Evolutionary conservation across 257 asterid species (phyloP).

Genomic region (Salvia hispanica): DNA sequence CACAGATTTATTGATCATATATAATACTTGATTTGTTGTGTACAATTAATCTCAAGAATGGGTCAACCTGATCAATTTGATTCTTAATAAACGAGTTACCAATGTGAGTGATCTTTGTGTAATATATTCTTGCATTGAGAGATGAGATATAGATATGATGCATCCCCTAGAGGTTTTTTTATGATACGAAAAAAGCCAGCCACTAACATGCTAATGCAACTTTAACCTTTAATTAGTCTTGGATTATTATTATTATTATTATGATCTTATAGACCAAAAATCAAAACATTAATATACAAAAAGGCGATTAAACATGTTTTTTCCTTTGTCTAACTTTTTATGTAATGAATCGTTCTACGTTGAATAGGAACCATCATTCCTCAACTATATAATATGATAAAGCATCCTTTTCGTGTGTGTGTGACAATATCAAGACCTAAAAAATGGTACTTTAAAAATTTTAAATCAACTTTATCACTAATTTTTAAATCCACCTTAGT

Average conservation of each 20-base stretch:
- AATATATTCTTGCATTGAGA: no score
- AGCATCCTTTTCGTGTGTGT: constrained; percentile 4
- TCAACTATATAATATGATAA: not conserved
- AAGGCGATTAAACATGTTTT: constrained; percentile 1
- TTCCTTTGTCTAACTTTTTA: constrained; percentile 1
- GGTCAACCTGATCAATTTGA: no score
- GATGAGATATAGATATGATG: no score
- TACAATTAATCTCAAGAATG: not conserved
- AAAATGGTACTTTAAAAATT: not conserved
- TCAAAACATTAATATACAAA: not conserved
- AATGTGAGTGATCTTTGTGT: no score
- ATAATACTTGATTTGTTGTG: not conserved
- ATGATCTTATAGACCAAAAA: not conserved
- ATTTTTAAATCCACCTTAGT: no score
- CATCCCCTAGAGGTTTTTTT: not conserved
- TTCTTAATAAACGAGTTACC: no score
- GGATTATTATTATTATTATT: not conserved
- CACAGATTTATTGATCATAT: no score
- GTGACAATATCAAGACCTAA: constrained; percentile 13
- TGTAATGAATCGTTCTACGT: not conserved
- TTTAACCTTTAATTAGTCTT: not conserved
- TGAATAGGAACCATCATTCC: constrained; percentile 10
- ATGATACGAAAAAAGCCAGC: not conserved
- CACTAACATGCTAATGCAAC: not conserved
- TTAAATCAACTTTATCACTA: no score